These are phyloP conservation scores for Erigeron canadensis DNA, from an alignment of 129 eudicot species.

Conservation along the genomic window DNA sequence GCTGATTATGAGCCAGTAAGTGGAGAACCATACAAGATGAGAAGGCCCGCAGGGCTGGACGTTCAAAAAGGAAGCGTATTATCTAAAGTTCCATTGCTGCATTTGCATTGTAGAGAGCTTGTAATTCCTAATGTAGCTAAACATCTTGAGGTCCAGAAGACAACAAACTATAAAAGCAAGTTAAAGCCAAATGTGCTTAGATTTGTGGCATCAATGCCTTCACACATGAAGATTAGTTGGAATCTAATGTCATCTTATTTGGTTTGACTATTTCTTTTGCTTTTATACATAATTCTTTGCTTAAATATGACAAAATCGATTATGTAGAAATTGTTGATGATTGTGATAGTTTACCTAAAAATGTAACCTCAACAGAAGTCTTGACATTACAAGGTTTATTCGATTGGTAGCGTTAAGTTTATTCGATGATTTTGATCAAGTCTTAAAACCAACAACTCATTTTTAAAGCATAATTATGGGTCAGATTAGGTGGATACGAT, in stretches of 20 bases:
- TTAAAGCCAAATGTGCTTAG: slow-evolving; percentile 63
- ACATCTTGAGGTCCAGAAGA: slow-evolving; percentile 36
- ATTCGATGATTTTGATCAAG: no score
- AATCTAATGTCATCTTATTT: slow-evolving; percentile 90
- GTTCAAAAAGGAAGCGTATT: slow-evolving; percentile 89
- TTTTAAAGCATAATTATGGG: no score
- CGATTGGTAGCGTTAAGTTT: no score
- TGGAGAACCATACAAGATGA: slow-evolving; percentile 73
- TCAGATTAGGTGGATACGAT: no score
- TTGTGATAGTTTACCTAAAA: not conserved
- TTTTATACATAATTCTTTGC: not conserved
- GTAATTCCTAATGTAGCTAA: slow-evolving; percentile 80
- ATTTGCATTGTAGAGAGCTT: slow-evolving; percentile 83
- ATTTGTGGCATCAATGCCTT: slow-evolving; percentile 86
- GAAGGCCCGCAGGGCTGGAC: slow-evolving; percentile 76
- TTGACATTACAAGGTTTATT: not conserved
- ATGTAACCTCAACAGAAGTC: not conserved
- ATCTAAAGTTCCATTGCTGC: slow-evolving; percentile 85
- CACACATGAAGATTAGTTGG: slow-evolving; percentile 98
- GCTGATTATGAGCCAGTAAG: slow-evolving; percentile 61
- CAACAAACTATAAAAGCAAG: slow-evolving; percentile 11
- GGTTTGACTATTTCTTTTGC: slow-evolving; percentile 30
- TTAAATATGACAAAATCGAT: not conserved
- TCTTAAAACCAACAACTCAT: no score
- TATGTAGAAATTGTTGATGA: not conserved